Conservation (phyloP, 2,329 filamentous ascomycete genomes). For the Emericellopsis atlantica region DNA sequence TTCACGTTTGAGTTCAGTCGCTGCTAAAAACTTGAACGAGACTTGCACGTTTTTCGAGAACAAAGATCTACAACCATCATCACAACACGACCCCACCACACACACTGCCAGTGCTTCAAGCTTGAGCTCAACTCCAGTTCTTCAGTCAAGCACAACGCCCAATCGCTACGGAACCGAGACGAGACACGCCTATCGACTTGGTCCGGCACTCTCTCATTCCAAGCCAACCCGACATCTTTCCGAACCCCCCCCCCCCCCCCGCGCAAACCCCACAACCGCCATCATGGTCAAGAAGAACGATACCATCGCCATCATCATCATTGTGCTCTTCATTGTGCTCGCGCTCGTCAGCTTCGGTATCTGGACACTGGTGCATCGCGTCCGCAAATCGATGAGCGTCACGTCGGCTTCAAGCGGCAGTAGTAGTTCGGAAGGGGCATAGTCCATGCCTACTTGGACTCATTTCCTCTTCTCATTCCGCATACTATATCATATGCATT, state of each 20-base stretch:
- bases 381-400: conserved; percentile 28
- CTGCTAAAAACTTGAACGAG: no score
- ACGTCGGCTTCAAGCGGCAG: conserved; percentile 17
- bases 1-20: no score
- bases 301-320: conserved; percentile 56
- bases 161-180: neutral
- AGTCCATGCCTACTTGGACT: no score
- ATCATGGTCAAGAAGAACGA: conserved; percentile 52
- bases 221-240: neutral
- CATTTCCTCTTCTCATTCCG: no score
- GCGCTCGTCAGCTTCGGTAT: conserved; percentile 51
- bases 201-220: neutral
- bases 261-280: conserved; percentile 10
- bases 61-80: neutral
- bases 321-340: conserved; percentile 51
- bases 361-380: conserved; percentile 44
- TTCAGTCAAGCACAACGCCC: no score
- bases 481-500: no score
- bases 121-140: no score
- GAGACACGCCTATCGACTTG: neutral
- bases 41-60: no score
- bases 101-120: no score
- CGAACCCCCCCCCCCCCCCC: neutral
- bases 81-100: neutral
- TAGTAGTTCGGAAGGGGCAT: neutral